Evolutionary conservation across 495 filamentous ascomycete species (phyloP).

Genomic region (Lentithecium fluviatile): DNA sequence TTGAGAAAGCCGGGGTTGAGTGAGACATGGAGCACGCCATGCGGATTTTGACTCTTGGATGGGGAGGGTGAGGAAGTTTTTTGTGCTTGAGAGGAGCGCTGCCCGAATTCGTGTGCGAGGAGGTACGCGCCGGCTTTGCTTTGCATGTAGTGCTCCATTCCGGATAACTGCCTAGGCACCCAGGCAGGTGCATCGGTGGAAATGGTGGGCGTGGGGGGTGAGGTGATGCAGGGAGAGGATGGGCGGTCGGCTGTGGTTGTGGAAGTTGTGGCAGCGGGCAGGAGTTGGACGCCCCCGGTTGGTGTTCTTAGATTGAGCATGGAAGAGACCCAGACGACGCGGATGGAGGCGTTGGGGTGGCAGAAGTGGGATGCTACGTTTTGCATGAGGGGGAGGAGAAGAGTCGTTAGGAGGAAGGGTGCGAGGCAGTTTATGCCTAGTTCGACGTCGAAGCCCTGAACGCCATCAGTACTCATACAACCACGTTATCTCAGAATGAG

Average conservation of each 20-base stretch:
- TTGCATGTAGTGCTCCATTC: conserved; percentile 28
- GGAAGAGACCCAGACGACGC: conserved; percentile 24
- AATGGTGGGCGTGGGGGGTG: not conserved
- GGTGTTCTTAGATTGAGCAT: conserved; percentile 12
- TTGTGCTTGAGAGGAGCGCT: not conserved
- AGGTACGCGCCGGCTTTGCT: conserved; percentile 19
- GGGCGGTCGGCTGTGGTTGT: not conserved
- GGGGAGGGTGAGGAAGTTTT: not conserved
- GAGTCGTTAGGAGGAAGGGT: conserved; percentile 17
- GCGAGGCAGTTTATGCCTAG: conserved; percentile 24
- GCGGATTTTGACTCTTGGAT: not conserved
- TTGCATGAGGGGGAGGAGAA: conserved; percentile 12
- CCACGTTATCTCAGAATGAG: no score
- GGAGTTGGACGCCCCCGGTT: conserved; percentile 18
- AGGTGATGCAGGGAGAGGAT: not conserved
- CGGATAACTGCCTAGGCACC: conserved; percentile 4
- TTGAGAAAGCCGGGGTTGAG: conserved; percentile 50
- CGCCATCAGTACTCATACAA: no score
- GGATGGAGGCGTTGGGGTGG: conserved; percentile 7
- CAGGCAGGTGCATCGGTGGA: no score
- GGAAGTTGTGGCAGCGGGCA: no score
- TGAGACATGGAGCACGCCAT: conserved; percentile 8
- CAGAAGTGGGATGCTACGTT: not conserved
- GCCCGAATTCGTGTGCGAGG: conserved; percentile 18
- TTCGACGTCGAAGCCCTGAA: conserved; percentile 22